A percentile compares a stretch with the other conserved stretches of the same genome.
These are phyloP conservation scores for Thraustochytrium sp. DNA, from an alignment of 352 stramenopile genomes.

Conservation along the genomic window DNA sequence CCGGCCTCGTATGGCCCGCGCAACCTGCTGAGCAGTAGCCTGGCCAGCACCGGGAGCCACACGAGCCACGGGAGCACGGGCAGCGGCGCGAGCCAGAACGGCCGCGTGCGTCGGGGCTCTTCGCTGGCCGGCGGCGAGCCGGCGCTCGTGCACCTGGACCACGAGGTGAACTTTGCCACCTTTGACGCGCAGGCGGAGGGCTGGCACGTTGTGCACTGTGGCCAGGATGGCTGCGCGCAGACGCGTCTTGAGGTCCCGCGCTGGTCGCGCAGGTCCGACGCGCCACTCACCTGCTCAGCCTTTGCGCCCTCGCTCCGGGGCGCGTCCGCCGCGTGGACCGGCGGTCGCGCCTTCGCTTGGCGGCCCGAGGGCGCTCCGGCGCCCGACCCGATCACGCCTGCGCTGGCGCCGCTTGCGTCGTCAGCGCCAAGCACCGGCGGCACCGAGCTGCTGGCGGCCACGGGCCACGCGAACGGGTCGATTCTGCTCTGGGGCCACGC, in stretches of 20 bases:
- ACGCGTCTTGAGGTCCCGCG: neutral
- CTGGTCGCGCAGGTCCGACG: neutral
- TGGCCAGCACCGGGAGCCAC: no score
- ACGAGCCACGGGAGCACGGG: no score
- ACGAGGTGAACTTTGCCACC: neutral
- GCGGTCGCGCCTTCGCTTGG: neutral
- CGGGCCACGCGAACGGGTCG: neutral
- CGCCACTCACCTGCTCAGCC: neutral
- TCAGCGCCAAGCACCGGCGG: neutral
- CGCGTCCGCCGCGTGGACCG: neutral
- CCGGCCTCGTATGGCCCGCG: no score
- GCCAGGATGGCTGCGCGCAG: neutral
- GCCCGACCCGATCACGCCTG: no score
- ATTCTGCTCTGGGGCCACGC: conserved; percentile 1
- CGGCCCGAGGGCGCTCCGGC: neutral
- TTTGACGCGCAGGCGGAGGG: neutral
- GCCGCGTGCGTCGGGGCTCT: no score
- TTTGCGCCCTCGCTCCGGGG: neutral
- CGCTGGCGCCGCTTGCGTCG: no score
- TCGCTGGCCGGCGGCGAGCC: neutral
- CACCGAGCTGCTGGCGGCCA: neutral
- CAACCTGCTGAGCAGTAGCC: no score
- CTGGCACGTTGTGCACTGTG: neutral
- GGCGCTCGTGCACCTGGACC: neutral
- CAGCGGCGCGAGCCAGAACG: no score